A percentile compares a stretch with the other conserved stretches of the same genome.
Evolutionary conservation across 345 rosid genomes (phyloP).

Genomic region (Syzygium jambos): DNA sequence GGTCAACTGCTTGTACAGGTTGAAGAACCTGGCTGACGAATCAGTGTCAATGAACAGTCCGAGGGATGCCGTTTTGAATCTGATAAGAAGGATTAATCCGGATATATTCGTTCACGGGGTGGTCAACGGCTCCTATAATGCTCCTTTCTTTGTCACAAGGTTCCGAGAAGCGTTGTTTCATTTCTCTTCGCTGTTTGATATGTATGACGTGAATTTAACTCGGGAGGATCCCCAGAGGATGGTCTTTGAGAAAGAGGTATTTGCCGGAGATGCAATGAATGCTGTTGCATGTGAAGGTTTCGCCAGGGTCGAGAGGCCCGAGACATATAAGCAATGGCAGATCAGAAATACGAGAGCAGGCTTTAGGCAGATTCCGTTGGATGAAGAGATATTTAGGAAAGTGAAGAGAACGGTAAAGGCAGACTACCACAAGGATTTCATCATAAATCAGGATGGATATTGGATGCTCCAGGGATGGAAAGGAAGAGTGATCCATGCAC

Average conservation of each 20-base stretch:
- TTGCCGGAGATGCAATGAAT: constrained; percentile 47
- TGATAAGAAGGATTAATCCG: constrained; percentile 51
- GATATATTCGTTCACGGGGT: constrained; percentile 56
- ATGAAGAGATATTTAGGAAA: constrained; percentile 35
- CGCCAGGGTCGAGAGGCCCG: constrained; percentile 63
- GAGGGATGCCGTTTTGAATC: constrained; percentile 49
- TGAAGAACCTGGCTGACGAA: constrained; percentile 61
- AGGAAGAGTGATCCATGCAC: constrained; percentile 56
- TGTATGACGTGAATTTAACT: constrained; percentile 37
- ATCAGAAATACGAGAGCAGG: constrained; percentile 44
- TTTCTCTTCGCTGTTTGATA: constrained; percentile 59
- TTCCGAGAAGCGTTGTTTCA: constrained; percentile 64
- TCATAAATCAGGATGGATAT: constrained; percentile 45
- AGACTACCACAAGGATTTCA: constrained; percentile 53
- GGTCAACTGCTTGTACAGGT: constrained; percentile 47
- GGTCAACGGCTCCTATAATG: constrained; percentile 50
- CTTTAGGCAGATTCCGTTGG: constrained; percentile 43
- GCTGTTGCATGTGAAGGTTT: constrained; percentile 67
- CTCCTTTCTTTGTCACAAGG: constrained; percentile 60
- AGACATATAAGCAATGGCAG: constrained; percentile 72
- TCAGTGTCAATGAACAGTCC: constrained; percentile 40
- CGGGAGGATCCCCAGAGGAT: constrained; percentile 47
- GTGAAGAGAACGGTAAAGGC: constrained; percentile 29
- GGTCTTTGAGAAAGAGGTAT: constrained; percentile 49
- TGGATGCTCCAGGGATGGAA: constrained; percentile 96